These are phyloP conservation scores for Primulina huaijiensis DNA, from an alignment of 257 asterid genomes.

Conservation along the genomic window DNA sequence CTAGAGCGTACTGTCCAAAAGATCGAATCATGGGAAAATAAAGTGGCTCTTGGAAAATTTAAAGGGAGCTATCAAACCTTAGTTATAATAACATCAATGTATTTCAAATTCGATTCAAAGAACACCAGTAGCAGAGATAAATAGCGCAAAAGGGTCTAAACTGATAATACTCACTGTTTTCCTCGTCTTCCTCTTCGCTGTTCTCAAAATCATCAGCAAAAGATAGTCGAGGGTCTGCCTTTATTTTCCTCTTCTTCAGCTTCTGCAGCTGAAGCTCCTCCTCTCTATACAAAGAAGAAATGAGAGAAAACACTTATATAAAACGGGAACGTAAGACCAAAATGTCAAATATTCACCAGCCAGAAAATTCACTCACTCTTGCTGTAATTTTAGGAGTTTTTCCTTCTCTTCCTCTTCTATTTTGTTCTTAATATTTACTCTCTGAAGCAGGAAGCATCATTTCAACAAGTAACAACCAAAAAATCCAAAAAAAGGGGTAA, in stretches of 20 bases:
- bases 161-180: slow-evolving; percentile 42
- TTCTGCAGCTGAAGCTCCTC: slow-evolving; percentile 95
- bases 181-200: slow-evolving; percentile 74
- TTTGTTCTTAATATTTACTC: slow-evolving; percentile 86
- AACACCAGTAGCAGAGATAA: neutral
- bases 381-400: slow-evolving; percentile 91
- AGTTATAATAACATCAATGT: too few relatives aligned
- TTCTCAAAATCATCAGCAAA: slow-evolving; percentile 83
- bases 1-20: neutral
- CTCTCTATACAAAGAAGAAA: slow-evolving; percentile 50
- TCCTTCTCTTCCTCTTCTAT: slow-evolving; percentile 98
- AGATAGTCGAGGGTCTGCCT: slow-evolving; percentile 88
- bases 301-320: neutral
- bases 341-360: slow-evolving; percentile 11
- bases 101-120: slow-evolving; percentile 10
- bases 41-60: neutral
- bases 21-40: neutral
- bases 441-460: slow-evolving; percentile 39
- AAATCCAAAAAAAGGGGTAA: neutral
- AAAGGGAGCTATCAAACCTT: neutral
- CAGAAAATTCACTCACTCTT: slow-evolving; percentile 56
- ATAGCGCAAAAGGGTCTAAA: slow-evolving; percentile 15
- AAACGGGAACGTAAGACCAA: neutral
- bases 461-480: neutral
- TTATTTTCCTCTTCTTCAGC: slow-evolving; percentile 79